Evolutionary conservation across 2,329 filamentous ascomycete genomes (phyloP).

Genomic region (Talaromyces sp.): DNA sequence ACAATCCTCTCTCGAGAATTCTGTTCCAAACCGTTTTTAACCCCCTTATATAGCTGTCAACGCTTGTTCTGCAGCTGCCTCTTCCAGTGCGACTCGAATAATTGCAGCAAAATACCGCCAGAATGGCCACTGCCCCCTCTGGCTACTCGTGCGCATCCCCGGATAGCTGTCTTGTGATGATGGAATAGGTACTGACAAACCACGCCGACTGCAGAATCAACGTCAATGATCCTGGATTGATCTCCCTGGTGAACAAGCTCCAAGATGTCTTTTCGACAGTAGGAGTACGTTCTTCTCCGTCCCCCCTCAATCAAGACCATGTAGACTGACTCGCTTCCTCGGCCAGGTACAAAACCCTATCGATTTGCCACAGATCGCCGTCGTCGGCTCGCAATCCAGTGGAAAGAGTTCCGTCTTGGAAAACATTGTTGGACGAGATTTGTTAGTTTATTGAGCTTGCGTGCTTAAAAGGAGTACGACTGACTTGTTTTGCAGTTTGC

Average conservation of each 20-base stretch:
- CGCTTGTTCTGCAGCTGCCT: constrained; percentile 15
- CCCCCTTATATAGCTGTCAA: neutral
- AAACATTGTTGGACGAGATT: constrained; percentile 98
- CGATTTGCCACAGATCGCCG: constrained; percentile 95
- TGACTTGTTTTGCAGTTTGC: constrained; percentile 59
- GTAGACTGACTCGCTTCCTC: constrained; percentile 19
- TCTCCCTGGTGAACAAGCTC: constrained; percentile 92
- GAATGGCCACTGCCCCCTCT: constrained; percentile 17
- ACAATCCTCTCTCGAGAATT: neutral
- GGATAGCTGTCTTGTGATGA: constrained; percentile 16
- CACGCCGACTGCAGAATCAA: constrained; percentile 54
- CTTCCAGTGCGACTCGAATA: constrained; percentile 18
- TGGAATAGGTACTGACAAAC: neutral
- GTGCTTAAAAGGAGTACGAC: constrained; percentile 19
- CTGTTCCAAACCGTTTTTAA: neutral
- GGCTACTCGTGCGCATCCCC: constrained; percentile 39
- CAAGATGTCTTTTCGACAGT: constrained; percentile 99
- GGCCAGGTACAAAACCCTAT: constrained; percentile 92
- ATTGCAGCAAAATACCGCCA: constrained; percentile 14
- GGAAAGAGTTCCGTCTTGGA: constrained; percentile 99
- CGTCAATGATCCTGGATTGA: constrained; percentile 67
- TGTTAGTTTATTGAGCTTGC: constrained; percentile 61
- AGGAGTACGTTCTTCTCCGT: constrained; percentile 56
- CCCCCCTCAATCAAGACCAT: neutral
- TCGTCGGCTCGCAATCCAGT: constrained; percentile 97